Conservation (phyloP, 257 asterid species). For the Solanum chmielewskii region DNA sequence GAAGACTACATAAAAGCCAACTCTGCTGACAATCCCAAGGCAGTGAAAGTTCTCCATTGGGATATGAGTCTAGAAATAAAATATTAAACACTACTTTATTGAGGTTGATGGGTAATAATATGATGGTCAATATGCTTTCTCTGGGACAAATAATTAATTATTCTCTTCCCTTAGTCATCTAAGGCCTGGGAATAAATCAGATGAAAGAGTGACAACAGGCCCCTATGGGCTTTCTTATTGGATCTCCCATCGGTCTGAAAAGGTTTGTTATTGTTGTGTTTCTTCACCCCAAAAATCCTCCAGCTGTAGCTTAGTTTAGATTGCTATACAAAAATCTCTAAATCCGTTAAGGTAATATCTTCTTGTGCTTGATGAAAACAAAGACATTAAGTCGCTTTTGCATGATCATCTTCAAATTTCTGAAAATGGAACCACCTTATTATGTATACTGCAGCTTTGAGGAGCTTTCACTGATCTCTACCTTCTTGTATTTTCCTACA, state of each 20-base stretch:
- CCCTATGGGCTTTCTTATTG: background rate
- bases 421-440: background rate
- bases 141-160: background rate
- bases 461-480: background rate
- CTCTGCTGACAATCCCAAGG: background rate
- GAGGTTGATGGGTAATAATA: background rate
- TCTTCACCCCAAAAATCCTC: background rate
- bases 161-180: background rate
- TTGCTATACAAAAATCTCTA: background rate
- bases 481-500: slow-evolving; percentile 8
- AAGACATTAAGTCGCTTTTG: background rate
- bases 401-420: background rate
- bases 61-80: background rate
- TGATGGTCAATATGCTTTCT: background rate
- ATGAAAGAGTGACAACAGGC: background rate
- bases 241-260: background rate
- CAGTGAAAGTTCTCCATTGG: background rate
- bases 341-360: background rate
- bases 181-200: background rate
- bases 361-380: background rate
- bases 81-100: background rate
- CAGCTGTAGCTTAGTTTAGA: background rate
- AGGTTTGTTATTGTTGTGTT: background rate
- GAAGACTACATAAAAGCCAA: background rate
- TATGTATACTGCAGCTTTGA: background rate